Conservation (phyloP, 2,329 filamentous ascomycete species). For the Ambrosiella xylebori region DNA sequence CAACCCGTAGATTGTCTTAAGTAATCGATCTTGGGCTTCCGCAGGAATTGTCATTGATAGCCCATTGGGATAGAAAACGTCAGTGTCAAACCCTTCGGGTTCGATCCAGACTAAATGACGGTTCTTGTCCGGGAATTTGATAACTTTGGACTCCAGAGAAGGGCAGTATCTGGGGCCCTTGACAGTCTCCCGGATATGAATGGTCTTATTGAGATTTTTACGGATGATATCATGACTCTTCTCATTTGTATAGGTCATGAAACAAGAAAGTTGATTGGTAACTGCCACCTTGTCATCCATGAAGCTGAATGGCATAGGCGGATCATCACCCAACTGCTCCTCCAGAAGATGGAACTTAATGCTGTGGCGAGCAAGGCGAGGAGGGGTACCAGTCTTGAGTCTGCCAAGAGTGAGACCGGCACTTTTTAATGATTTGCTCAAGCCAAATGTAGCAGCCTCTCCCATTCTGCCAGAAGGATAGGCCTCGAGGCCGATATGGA, state of each 20-base stretch:
- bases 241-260: conserved; percentile 74
- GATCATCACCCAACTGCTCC: conserved; percentile 63
- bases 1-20: conserved; percentile 76
- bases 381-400: conserved; percentile 90
- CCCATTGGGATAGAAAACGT: conserved; percentile 89
- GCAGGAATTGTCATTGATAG: conserved; percentile 92
- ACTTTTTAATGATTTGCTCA: conserved; percentile 77
- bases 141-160: conserved; percentile 83
- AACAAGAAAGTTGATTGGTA: conserved; percentile 67
- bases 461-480: conserved; percentile 85
- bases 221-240: conserved; percentile 69
- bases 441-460: conserved; percentile 77
- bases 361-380: conserved; percentile 61
- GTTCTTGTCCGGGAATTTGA: conserved; percentile 66
- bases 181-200: conserved; percentile 90
- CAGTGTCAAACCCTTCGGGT: conserved; percentile 80
- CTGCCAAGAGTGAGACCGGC: conserved; percentile 81
- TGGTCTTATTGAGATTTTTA: conserved; percentile 81
- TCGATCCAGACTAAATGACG: conserved; percentile 91
- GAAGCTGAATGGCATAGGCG: conserved; percentile 81
- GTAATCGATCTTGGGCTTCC: conserved; percentile 66
- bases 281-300: conserved; percentile 65
- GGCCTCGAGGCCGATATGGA: conserved; percentile 75
- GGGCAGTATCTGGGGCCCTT: conserved; percentile 92
- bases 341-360: conserved; percentile 64